Evolutionary conservation across 2,329 filamentous ascomycete species (phyloP).

Genomic region (Akanthomyces dipterigenus): DNA sequence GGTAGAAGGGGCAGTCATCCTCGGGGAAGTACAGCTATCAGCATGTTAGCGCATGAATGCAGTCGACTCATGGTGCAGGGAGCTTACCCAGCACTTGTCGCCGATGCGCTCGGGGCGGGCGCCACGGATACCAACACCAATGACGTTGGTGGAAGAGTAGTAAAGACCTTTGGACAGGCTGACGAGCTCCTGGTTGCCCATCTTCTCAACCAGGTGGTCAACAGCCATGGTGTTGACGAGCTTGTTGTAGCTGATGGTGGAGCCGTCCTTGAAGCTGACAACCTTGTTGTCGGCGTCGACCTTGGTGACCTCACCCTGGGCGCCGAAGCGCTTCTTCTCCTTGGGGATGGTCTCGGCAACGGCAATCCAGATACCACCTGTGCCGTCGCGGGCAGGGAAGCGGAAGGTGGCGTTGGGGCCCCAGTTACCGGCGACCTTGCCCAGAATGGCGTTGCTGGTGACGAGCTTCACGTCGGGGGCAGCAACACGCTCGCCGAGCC

Average conservation of each 20-base stretch:
- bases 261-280: slow-evolving; percentile 77
- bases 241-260: slow-evolving; percentile 80
- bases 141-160: slow-evolving; percentile 96
- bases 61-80: not conserved
- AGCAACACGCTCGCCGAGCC: slow-evolving; percentile 97
- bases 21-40: slow-evolving; percentile 90
- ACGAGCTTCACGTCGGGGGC: slow-evolving; percentile 92
- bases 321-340: slow-evolving; percentile 86
- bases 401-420: slow-evolving; percentile 97
- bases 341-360: slow-evolving; percentile 88
- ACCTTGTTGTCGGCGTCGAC: slow-evolving; percentile 81
- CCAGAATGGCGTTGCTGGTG: slow-evolving; percentile 88
- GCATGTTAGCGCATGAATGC: slow-evolving; percentile 17
- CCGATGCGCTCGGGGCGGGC: slow-evolving; percentile 90
- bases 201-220: slow-evolving; percentile 77
- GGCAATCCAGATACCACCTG: slow-evolving; percentile 97
- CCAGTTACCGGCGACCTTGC: slow-evolving; percentile 96
- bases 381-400: slow-evolving; percentile 92
- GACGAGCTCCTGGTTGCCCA: slow-evolving; percentile 81
- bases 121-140: slow-evolving; percentile 91
- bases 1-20: slow-evolving; percentile 98
- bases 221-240: slow-evolving; percentile 95
- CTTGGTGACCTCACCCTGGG: slow-evolving; percentile 75
- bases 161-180: slow-evolving; percentile 82
- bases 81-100: slow-evolving; percentile 92